phyloP scores from a whole-genome alignment of 208 protist species.

The Endotrypanum monterogeii region DNA sequence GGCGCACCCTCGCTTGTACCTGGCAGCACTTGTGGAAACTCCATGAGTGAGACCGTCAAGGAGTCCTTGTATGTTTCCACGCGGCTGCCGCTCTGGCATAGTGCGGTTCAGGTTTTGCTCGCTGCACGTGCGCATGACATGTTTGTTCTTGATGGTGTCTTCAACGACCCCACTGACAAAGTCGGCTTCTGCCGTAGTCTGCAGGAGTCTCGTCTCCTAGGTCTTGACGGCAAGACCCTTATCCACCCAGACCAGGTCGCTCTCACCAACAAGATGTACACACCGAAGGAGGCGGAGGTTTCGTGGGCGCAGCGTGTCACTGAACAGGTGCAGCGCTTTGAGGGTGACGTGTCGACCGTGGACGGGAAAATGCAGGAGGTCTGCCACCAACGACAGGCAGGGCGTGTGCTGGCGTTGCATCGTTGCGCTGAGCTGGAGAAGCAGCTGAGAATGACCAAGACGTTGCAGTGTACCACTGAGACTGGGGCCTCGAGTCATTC shows the following conservation, averaged over 20 bases:
- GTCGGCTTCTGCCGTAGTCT: slow-evolving; percentile 64
- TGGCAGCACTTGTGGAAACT: background rate
- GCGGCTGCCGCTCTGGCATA: slow-evolving; percentile 53
- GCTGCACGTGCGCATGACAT: slow-evolving; percentile 68
- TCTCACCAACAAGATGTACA: slow-evolving; percentile 66
- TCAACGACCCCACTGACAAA: slow-evolving; percentile 72
- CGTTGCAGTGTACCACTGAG: background rate
- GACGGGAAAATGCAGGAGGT: slow-evolving; percentile 72
- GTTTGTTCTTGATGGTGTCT: slow-evolving; percentile 73
- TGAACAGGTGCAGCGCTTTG: slow-evolving; percentile 31
- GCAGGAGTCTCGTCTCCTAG: slow-evolving; percentile 53
- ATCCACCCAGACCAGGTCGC: slow-evolving; percentile 73
- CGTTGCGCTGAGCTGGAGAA: slow-evolving; percentile 30
- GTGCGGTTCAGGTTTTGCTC: slow-evolving; percentile 60
- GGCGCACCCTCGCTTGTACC: slow-evolving; percentile 4
- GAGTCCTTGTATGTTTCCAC: slow-evolving; percentile 27
- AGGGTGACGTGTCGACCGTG: slow-evolving; percentile 43
- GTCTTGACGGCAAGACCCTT: slow-evolving; percentile 81
- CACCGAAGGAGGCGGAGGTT: slow-evolving; percentile 58
- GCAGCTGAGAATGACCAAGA: background rate
- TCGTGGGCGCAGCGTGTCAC: slow-evolving; percentile 60
- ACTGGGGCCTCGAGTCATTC: background rate
- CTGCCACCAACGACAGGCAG: slow-evolving; percentile 64
- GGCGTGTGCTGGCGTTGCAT: slow-evolving; percentile 39
- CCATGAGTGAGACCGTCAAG: slow-evolving; percentile 12